Evolutionary conservation across 2,329 filamentous ascomycete species (phyloP).

Genomic region (Aspergillus sergii): DNA sequence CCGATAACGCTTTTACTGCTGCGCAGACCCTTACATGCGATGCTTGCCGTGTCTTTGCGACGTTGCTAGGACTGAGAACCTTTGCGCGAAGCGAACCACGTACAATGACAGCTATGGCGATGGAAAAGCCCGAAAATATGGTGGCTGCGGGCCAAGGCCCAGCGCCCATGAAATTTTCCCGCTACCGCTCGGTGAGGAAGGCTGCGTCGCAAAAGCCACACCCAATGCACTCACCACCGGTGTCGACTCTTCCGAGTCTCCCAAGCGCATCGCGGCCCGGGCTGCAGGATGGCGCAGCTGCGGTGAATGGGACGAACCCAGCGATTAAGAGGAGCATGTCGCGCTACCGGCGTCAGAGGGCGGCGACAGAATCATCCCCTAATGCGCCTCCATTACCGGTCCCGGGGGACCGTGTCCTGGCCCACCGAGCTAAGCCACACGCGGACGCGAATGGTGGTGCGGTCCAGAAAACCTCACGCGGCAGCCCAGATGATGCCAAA

Average conservation of each 20-base stretch:
- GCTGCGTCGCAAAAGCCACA: slow-evolving; percentile 40
- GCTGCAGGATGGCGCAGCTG: not conserved
- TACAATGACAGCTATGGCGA: slow-evolving; percentile 16
- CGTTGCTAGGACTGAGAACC: not conserved
- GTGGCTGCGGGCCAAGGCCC: slow-evolving; percentile 15
- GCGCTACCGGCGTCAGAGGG: slow-evolving; percentile 35
- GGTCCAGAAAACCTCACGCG: not conserved
- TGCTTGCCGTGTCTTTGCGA: not conserved
- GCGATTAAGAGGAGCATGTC: slow-evolving; percentile 36
- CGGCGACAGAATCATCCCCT: slow-evolving; percentile 14
- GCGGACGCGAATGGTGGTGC: not conserved
- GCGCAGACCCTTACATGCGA: not conserved
- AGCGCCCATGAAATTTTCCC: slow-evolving; percentile 52
- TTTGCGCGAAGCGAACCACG: not conserved
- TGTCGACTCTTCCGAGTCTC: slow-evolving; percentile 18
- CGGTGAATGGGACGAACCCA: not conserved
- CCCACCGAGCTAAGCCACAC: slow-evolving; percentile 8
- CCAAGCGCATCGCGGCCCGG: slow-evolving; percentile 18
- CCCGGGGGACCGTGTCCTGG: slow-evolving; percentile 12
- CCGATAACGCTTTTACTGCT: not conserved
- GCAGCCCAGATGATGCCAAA: not conserved
- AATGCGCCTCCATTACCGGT: slow-evolving; percentile 13
- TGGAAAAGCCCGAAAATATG: slow-evolving; percentile 23
- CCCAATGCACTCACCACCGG: slow-evolving; percentile 7
- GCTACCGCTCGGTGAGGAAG: slow-evolving; percentile 61